Evolutionary conservation across 192 early-diverging fungal species (phyloP).

Genomic region (Geranomyces michiganensis): DNA sequence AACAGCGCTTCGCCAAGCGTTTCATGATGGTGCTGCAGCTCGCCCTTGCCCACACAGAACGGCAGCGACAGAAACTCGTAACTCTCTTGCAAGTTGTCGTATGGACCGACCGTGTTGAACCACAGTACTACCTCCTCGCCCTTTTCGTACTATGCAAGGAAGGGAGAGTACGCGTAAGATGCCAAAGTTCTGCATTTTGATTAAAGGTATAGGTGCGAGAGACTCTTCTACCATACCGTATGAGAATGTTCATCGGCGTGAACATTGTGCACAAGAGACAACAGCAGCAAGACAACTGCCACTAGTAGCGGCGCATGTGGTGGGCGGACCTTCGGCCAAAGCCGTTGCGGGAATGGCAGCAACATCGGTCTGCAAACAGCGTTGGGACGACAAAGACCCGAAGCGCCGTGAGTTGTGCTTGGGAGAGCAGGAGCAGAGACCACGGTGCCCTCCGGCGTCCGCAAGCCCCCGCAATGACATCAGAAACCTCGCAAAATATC

Average conservation of each 20-base stretch:
- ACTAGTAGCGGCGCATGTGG: too few species aligned
- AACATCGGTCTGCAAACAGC: too few species aligned
- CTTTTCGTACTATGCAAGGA: constrained; percentile 52
- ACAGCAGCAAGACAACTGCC: background rate
- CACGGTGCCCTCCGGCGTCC: too few species aligned
- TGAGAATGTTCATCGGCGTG: constrained; percentile 57
- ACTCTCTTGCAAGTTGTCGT: constrained; percentile 71
- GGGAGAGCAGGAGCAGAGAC: too few species aligned
- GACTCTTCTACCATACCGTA: constrained; percentile 31
- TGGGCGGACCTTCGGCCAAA: too few species aligned
- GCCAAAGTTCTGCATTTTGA: too few species aligned
- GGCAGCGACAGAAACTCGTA: constrained; percentile 76
- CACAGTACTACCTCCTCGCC: constrained; percentile 72
- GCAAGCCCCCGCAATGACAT: too few species aligned
- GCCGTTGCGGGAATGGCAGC: too few species aligned
- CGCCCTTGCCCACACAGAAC: constrained; percentile 65
- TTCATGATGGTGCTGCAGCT: constrained; percentile 75
- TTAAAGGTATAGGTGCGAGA: background rate
- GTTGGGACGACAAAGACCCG: too few species aligned
- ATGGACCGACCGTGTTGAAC: constrained; percentile 67
- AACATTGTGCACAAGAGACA: background rate
- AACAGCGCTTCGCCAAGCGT: constrained; percentile 76
- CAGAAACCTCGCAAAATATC: too few species aligned
- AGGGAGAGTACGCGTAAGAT: background rate
- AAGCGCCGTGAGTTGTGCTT: too few species aligned